Percentiles rank a stretch among this genome's conserved stretches.
Evolutionary conservation across 1,284 basidiomycete genomes (phyloP).

Genomic region (Boletus sp.): DNA sequence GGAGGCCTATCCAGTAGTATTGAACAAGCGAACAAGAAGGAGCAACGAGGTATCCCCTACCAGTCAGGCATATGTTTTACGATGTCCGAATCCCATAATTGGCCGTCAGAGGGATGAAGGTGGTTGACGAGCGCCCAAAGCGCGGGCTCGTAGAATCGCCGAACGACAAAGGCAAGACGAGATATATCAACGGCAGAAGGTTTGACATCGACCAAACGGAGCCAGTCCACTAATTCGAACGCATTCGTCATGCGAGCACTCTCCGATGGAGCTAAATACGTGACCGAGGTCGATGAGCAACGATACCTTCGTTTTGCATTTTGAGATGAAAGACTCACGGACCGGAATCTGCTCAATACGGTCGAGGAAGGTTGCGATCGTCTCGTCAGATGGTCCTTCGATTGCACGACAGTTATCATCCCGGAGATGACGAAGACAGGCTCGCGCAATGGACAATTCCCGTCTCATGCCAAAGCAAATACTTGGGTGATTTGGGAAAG

Average conservation of each 20-base stretch:
- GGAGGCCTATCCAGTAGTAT: slow-evolving; percentile 9
- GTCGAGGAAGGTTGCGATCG: slow-evolving; percentile 40
- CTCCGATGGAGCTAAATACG: slow-evolving; percentile 34
- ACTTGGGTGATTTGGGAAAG: slow-evolving; percentile 36
- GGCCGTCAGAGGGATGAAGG: slow-evolving; percentile 40
- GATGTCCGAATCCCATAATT: slow-evolving; percentile 39
- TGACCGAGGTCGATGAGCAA: background rate
- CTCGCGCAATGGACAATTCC: slow-evolving; percentile 41
- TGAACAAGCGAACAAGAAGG: background rate
- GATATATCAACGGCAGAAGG: slow-evolving; percentile 36
- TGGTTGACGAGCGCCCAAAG: slow-evolving; percentile 42
- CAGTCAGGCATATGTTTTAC: slow-evolving; percentile 20
- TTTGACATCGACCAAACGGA: slow-evolving; percentile 44
- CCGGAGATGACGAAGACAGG: slow-evolving; percentile 32
- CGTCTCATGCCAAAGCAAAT: slow-evolving; percentile 44
- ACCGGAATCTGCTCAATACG: slow-evolving; percentile 39
- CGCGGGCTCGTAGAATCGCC: slow-evolving; percentile 40
- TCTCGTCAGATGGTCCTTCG: slow-evolving; percentile 10
- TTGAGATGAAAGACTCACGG: slow-evolving; percentile 35
- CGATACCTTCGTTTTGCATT: background rate
- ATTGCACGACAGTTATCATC: slow-evolving; percentile 8
- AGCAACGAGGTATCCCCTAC: slow-evolving; percentile 26
- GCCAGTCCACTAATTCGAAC: slow-evolving; percentile 55
- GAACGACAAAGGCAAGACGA: slow-evolving; percentile 39
- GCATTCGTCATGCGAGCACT: slow-evolving; percentile 37